A percentile compares a stretch with the other conserved stretches of the same genome.
Conservation (phyloP, 225 moss, liverwort and hornwort species). For the Sphagnum contortum region DNA sequence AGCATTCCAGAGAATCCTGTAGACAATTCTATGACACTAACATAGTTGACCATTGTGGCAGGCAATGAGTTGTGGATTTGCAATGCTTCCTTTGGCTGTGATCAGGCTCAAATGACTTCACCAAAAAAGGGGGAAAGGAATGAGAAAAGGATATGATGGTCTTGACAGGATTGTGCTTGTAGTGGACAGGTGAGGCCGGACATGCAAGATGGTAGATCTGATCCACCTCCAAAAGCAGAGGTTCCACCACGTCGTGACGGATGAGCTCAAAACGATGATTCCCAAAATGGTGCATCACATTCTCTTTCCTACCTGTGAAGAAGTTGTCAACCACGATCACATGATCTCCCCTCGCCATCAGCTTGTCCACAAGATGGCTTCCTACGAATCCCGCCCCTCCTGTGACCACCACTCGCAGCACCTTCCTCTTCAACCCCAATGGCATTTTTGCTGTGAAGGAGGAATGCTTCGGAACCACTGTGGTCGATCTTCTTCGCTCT, state of each 20-base stretch:
- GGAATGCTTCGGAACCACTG: conserved; percentile 3
- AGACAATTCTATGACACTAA: no score
- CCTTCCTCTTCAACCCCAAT: conserved; percentile 32
- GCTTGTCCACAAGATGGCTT: conserved; percentile 45
- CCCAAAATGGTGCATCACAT: conserved; percentile 52
- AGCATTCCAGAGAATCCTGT: no score
- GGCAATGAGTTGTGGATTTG: no score
- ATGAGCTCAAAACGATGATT: conserved; percentile 52
- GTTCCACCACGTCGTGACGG: conserved; percentile 54
- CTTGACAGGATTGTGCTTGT: conserved; percentile 64
- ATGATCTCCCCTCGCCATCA: conserved; percentile 43
- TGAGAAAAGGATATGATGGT: conserved; percentile 44
- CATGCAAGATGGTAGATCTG: conserved; percentile 59
- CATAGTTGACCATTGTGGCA: no score
- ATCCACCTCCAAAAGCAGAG: conserved; percentile 50
- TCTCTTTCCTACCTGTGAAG: conserved; percentile 56
- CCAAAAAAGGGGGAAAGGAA: no score
- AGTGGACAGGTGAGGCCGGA: conserved; percentile 56
- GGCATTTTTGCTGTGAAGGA: conserved; percentile 35
- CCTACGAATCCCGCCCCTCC: conserved; percentile 63
- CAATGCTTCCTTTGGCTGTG: no score
- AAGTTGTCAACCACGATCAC: conserved; percentile 62
- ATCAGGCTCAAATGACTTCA: no score
- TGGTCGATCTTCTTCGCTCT: not conserved
- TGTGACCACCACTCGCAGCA: conserved; percentile 47